A percentile compares a stretch with the other conserved stretches of the same genome.
These are phyloP conservation scores for Collybia sordida DNA, from an alignment of 768 basidiomycete species.

Conservation along the genomic window DNA sequence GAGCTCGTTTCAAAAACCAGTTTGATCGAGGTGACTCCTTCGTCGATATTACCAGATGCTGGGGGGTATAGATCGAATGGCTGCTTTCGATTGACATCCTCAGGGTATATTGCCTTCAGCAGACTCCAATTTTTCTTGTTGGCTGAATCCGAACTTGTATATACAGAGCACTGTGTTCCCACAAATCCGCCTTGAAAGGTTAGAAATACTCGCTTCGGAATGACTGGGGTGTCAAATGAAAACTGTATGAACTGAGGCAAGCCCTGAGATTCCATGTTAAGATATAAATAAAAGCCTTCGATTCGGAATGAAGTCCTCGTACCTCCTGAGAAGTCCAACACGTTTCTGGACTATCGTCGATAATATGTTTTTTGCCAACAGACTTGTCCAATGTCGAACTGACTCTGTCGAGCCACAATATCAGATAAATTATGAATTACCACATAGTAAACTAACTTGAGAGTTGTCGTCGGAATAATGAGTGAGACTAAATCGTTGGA, in stretches of 20 bases:
- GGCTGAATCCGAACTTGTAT: conserved; percentile 26
- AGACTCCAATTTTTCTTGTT: conserved; percentile 44
- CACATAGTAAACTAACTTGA: conserved; percentile 43
- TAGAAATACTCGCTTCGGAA: conserved; percentile 54
- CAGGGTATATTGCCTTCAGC: conserved; percentile 64
- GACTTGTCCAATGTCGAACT: conserved; percentile 79
- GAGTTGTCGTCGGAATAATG: conserved; percentile 39
- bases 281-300: neutral
- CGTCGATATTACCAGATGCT: conserved; percentile 15
- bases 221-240: conserved; percentile 50
- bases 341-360: conserved; percentile 72
- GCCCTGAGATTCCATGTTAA: conserved; percentile 47
- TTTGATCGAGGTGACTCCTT: conserved; percentile 49
- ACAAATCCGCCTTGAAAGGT: conserved; percentile 91
- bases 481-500: conserved; percentile 33
- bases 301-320: neutral
- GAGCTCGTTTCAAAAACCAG: conserved; percentile 80
- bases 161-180: conserved; percentile 60
- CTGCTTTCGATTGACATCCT: conserved; percentile 78
- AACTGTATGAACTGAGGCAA: conserved; percentile 76
- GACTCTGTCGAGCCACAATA: conserved; percentile 46
- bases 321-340: conserved; percentile 88
- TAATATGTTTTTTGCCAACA: conserved; percentile 66
- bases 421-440: conserved; percentile 2
- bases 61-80: conserved; percentile 50